These are phyloP conservation scores for Quercus gilva DNA, from an alignment of 306 rosid species.

Conservation along the genomic window DNA sequence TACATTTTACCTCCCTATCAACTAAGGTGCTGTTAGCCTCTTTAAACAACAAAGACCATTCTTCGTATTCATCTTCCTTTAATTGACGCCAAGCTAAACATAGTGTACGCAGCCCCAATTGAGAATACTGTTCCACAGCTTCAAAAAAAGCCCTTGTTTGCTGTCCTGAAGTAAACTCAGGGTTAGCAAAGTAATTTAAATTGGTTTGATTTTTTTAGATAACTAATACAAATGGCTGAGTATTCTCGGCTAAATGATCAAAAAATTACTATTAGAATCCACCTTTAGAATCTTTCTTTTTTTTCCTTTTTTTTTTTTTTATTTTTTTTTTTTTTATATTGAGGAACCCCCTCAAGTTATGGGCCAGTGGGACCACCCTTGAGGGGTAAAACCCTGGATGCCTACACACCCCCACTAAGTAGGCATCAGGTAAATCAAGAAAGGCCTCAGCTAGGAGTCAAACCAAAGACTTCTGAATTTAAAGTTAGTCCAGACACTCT, in stretches of 20 bases:
- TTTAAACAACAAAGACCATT: constrained; percentile 89
- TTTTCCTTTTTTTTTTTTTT: too few relatives aligned
- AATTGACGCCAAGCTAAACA: constrained; percentile 95
- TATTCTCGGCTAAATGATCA: neutral
- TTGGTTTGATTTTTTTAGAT: neutral
- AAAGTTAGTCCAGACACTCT: too few relatives aligned
- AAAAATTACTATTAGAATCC: neutral
- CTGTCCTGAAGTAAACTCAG: constrained; percentile 62
- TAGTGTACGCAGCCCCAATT: constrained; percentile 84
- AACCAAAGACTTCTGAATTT: too few relatives aligned
- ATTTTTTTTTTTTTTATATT: too few relatives aligned
- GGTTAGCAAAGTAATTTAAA: constrained; percentile 5
- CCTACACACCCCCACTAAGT: too few relatives aligned
- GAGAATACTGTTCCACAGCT: constrained; percentile 95
- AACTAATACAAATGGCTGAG: neutral
- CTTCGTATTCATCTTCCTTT: constrained; percentile 74
- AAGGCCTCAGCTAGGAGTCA: too few relatives aligned
- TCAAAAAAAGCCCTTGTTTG: constrained; percentile 82
- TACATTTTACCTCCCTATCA: constrained; percentile 83
- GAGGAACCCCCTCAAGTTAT: too few relatives aligned
- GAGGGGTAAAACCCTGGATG: too few relatives aligned
- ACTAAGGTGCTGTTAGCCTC: constrained; percentile 94
- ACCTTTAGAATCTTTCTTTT: neutral
- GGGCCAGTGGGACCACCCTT: too few relatives aligned
- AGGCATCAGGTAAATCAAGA: too few relatives aligned